Evolutionary conservation across 148 eudicot species (phyloP), one percentile per base, ranked within the genome.

Genomic region (Salicornia ramosissima): DNA sequence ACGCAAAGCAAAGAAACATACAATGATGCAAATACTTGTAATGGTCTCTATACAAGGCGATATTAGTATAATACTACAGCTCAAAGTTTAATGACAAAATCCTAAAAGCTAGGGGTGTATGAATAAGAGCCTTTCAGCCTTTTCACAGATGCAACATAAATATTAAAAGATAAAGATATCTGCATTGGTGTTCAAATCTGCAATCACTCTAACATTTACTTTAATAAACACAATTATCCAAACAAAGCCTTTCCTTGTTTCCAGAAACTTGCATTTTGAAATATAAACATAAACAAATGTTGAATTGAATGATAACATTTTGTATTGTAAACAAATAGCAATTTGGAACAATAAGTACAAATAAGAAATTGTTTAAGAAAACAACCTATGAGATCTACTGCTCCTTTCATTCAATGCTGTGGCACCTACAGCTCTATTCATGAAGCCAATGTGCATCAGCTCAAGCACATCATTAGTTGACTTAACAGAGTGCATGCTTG

Each of bases 351-450:
- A 57, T 7, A 49, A 22, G 49, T 61, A 72, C 21, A 22, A 22
- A 11, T 3, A 21, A 21, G 51, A 15, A 50, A 25, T 16, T 31
- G 36, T 24, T 50, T 39, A n/a, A 68, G 62, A 34, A 72, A 26
- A 73, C 46, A 71, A 94, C 99, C 99, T 94, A 77, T 94, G 99
- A 46, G 99, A 94, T 78, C 99, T 81, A 72, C 99, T 94, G 78
- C 99, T 94, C 73, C 99, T 87, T 87, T 94, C 96, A 64, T 94
- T 94, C 47, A 87, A 69, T 24, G 98, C 98, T 52, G 98, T 94
- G 56, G 98, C 97, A 67, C 98, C 92, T 16, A 87, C 92, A 54
- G 99, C 93, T 78, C 99, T 80, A 70, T 94, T 94, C 97, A 83
- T 87, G 68, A 90, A 75, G n/a, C 99, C 97, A 63, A 90, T 77